Evolutionary conservation across 2,329 filamentous ascomycete species (phyloP).

Genomic region (Nigrospora osmanthi): DNA sequence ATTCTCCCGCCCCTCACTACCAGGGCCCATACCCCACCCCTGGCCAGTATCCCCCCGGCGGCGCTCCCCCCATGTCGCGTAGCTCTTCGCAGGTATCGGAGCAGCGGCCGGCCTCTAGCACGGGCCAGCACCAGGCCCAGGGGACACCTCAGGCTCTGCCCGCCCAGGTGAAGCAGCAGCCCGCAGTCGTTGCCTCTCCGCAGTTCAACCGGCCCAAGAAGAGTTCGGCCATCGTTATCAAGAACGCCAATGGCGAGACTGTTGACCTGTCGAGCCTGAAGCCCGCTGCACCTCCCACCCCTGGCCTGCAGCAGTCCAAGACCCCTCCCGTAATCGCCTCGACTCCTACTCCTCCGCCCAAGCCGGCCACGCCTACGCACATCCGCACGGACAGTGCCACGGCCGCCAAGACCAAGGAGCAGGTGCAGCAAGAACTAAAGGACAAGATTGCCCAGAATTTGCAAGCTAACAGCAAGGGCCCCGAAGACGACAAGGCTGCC

Average conservation of each 20-base stretch:
- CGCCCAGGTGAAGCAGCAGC: conserved; percentile 41
- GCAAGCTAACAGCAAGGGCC: conserved; percentile 14
- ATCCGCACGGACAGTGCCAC: conserved; percentile 62
- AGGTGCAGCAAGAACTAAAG: conserved; percentile 77
- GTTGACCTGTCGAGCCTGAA: conserved; percentile 60
- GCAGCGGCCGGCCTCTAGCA: conserved; percentile 55
- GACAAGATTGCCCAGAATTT: conserved; percentile 55
- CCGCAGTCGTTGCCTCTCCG: conserved; percentile 32
- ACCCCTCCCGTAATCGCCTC: conserved; percentile 66
- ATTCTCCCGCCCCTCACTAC: conserved; percentile 38
- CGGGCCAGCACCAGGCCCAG: conserved; percentile 50
- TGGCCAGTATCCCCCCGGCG: conserved; percentile 25
- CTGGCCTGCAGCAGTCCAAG: conserved; percentile 49
- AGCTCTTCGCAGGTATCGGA: conserved; percentile 71
- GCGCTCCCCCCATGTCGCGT: conserved; percentile 69
- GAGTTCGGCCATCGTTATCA: conserved; percentile 75
- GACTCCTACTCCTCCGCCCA: conserved; percentile 72
- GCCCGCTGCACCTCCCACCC: conserved; percentile 48
- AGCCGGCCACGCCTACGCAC: conserved; percentile 59
- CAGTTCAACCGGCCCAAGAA: conserved; percentile 48
- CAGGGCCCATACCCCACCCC: conserved; percentile 36
- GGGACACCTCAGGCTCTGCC: conserved; percentile 56
- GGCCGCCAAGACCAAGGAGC: conserved; percentile 65
- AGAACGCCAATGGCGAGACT: conserved; percentile 71
- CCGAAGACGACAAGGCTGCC: conserved; percentile 6